Base-by-base conservation (phyloP, 2,329 filamentous ascomycete genomes). In the Colletotrichum endophyticum region DNA sequence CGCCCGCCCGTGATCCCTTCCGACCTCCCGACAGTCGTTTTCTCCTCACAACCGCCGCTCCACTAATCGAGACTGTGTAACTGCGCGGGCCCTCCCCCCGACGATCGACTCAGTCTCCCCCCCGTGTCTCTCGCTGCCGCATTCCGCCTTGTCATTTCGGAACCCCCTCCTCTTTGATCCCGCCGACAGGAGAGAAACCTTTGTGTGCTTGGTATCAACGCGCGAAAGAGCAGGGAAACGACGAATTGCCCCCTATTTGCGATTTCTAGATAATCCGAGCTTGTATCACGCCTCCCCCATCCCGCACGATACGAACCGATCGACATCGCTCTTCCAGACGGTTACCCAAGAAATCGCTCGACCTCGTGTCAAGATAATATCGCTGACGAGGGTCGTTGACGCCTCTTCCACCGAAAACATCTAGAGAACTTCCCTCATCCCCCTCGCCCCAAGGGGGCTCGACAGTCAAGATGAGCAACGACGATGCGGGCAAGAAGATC, bases 401-500 rank as follows among this genome's bases (percentile, higher is more conserved):
- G 39, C 61, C 64, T 68, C 59, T 11, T 22, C 49, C 16, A 5
- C 59, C 64, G 30, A 39, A n/a, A 22, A 5, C n/a, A 56, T 6
- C 53, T 67, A 62, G 59, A 75, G 75, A 75, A 63, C 59, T 36
- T 61, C 39, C 39, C 39, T 36, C 53, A 32, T 34, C 66, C 66
- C 72, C 70, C 63, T 44, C 72, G 72, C 72, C 72, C 75, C 66
- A 70, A 66, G 67, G 75, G 72, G 75, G 72, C 66, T 22, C 66
- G 44, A 64, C 36, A 62, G 61, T 15, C 66, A 72, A 66, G 53
- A 77, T 77, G 75, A 77, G 72, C n/a, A 53, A 22, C 49, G 19
- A 59, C n/a, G 84, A 86, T 73, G 79, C 85, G 2, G 87, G 84
- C 34, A 77, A 87, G 63, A 84, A 90, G 81, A 82, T 91, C 70